Evolutionary conservation across 345 rosid genomes (phyloP).

Genomic region (Odontarrhena argentea): DNA sequence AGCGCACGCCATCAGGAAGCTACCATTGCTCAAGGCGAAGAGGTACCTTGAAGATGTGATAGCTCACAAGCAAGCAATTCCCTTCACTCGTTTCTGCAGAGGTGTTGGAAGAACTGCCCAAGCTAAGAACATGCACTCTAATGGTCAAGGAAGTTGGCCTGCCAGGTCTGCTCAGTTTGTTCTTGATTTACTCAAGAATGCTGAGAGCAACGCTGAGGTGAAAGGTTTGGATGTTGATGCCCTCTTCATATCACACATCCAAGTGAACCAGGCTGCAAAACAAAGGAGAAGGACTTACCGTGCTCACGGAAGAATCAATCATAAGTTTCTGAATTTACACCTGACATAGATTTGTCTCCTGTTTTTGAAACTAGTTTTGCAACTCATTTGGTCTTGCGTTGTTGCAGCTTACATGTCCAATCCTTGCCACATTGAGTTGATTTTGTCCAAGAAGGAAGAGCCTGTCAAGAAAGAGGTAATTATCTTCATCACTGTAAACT

Average conservation of each 20-base stretch:
- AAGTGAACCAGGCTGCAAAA: constrained; percentile 94
- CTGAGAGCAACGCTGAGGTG: constrained; percentile 98
- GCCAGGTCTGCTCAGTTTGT: constrained; percentile 84
- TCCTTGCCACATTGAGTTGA: constrained; percentile 94
- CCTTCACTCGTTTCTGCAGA: constrained; percentile 91
- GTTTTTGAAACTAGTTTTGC: no score
- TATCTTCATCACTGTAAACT: background rate
- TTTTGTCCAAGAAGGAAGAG: constrained; percentile 90
- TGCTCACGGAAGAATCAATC: constrained; percentile 97
- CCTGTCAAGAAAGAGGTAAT: constrained; percentile 92
- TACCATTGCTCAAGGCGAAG: constrained; percentile 88
- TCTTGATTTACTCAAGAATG: constrained; percentile 88
- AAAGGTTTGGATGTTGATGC: constrained; percentile 96
- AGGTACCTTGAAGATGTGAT: constrained; percentile 95
- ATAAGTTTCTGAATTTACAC: constrained; percentile 42
- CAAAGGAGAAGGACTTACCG: constrained; percentile 97
- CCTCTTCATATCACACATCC: constrained; percentile 81
- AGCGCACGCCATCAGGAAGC: constrained; percentile 80
- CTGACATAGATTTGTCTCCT: fast-evolving
- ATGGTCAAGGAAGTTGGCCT: constrained; percentile 99
- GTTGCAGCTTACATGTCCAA: constrained; percentile 90
- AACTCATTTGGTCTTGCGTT: background rate
- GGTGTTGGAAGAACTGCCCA: constrained; percentile 99
- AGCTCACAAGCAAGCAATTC: constrained; percentile 98
- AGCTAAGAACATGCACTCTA: constrained; percentile 94